These are phyloP conservation scores for Saccharomycopsis microspora DNA, from an alignment of 805 yeast genomes.

Conservation along the genomic window DNA sequence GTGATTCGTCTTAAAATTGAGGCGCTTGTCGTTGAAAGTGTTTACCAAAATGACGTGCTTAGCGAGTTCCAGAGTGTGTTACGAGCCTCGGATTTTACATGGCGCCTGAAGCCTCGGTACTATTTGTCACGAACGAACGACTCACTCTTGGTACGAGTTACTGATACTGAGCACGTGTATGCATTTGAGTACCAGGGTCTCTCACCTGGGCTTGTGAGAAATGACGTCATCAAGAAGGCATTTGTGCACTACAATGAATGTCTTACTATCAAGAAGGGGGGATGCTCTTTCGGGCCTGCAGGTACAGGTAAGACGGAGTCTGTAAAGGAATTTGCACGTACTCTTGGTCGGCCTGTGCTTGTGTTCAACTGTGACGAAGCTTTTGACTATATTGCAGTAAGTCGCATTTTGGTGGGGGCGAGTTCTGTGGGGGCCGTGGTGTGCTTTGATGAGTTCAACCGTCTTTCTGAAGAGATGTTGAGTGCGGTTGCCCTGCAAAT, in stretches of 20 bases:
- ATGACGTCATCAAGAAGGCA: constrained; percentile 58
- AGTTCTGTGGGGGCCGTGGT: constrained; percentile 88
- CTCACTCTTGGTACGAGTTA: constrained; percentile 38
- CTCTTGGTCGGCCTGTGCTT: constrained; percentile 67
- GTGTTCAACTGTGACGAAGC: constrained; percentile 90
- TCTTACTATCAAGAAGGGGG: constrained; percentile 64
- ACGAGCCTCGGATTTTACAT: constrained; percentile 22
- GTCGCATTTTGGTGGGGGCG: constrained; percentile 66
- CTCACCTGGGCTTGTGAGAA: constrained; percentile 61
- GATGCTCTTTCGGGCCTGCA: constrained; percentile 90
- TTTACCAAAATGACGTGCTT: constrained; percentile 43
- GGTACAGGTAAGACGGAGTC: constrained; percentile 97
- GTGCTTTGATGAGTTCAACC: constrained; percentile 90
- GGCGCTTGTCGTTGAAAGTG: constrained; percentile 51
- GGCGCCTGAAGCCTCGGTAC: constrained; percentile 46
- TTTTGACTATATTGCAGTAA: constrained; percentile 71
- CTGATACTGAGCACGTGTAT: constrained; percentile 40
- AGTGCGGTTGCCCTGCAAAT: constrained; percentile 82
- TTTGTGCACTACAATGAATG: constrained; percentile 68
- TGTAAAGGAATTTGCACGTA: constrained; percentile 71
- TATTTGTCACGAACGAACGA: constrained; percentile 26
- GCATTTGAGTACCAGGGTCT: constrained; percentile 80
- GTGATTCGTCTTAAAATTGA: constrained; percentile 38
- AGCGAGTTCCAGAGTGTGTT: constrained; percentile 16
- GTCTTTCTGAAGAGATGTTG: constrained; percentile 57